Base-by-base conservation (phyloP, 352 stramenopile genomes). In the Globisporangium middletonii region DNA sequence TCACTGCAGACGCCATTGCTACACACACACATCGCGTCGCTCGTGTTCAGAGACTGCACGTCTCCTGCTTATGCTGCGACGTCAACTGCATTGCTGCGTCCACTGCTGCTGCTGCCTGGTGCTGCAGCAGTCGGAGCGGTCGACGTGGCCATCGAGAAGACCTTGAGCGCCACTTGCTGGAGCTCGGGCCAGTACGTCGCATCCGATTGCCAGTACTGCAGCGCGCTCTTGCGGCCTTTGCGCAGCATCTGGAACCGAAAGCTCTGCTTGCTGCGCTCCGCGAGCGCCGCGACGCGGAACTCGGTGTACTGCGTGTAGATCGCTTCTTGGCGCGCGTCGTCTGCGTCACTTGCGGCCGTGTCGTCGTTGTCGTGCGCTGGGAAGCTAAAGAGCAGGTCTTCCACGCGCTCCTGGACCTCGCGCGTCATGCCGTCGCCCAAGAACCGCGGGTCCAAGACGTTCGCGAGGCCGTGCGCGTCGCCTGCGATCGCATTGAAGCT, bases 151-250 rank as follows among this genome's bases (percentile, higher is more conserved):
- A 56, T 56, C 8, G 19, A 51, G 12, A 62, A 62, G 9, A 62
- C 30, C 13, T 30, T 19, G 35, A 56, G 50, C 33, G 67, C 67
- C 16, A 72, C 42, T 18, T 42, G 47, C 50, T 75, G 64, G 30
- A 75, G 58, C 44, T 63, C 43, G 27, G 67, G 67, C 67, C 67
- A 75, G 33, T 35, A 59, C 48, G 52, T 43, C 1, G 57, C 67
- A 47, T 75, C 67, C n/a, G 64, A 58, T 9, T 63, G 60, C 67
- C 67, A 72, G 42, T 65, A 75, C 53, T 72, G 64, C 42, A 72
- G 55, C 43, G 65, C 60, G 0, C 43, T 55, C 64, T 75, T 72
- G 18, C 68, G 65, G 48, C 50, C 38, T 8, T 56, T 61, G 23
- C 37, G 37, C 35, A 74, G 53, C 53, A 71, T 60, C 44, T 27